Evolutionary conservation across 495 filamentous ascomycete species (phyloP), one percentile per base, ranked within the genome.

Genomic region (Talaromyces thailandensis): DNA sequence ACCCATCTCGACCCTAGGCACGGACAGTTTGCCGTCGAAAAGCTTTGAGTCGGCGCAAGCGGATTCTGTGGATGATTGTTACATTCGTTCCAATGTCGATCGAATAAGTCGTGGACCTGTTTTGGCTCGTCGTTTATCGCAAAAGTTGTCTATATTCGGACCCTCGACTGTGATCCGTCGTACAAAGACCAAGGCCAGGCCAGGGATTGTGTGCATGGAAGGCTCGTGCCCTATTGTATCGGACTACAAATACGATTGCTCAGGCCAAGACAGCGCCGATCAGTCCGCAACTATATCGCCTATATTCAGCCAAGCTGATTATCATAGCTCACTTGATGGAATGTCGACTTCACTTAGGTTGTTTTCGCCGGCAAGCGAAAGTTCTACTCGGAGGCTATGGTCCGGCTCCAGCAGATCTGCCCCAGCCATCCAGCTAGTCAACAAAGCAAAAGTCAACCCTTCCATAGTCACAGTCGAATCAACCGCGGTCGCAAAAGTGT

Each of bases 401-500:
- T 31, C 26, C 24, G 21, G 18, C 1, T 61, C 59, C 25, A 51
- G 59, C 26, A 45, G 43, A 32, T 48, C 37, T 32, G 25, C 26
- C 31, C 26, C 59, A 35, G 32, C 59, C 1, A 51, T 51, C 1
- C 59, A 52, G 16, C 8, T 35, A 8, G 7, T 28, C 1, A 21
- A 52, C 9, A 35, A 62, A 51, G 40, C 43, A 2, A 60, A 56
- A 48, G 16, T 40, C 24, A 60, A 58, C 14, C 88, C 89, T 12
- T 86, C 90, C 9, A 81, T 96, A 57, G 64, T 83, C 11, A 96
- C 91, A 0, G 87, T 90, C 4, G 93, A 98, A 72, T 82, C 82
- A 48, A 82, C 86, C 7, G 83, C 91, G 0, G 87, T 88, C 8
- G 88, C 91, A 32, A 96, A 96, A 72, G 82, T 95, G 25, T 96